These are phyloP conservation scores for Boletus pseudopeckii DNA, from an alignment of 768 basidiomycete species.

Conservation along the genomic window DNA sequence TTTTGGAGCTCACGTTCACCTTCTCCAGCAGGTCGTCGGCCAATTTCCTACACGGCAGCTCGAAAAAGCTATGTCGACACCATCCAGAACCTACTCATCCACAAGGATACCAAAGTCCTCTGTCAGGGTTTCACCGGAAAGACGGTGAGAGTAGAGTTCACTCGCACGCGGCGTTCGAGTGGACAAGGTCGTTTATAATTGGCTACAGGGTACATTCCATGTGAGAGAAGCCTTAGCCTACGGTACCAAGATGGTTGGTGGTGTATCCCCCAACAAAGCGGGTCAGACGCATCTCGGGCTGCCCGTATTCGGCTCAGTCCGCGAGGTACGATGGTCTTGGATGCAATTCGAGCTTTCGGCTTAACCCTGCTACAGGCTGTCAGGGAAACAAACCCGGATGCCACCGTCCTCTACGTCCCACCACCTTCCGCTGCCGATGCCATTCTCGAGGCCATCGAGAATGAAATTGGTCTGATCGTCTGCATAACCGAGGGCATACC, in stretches of 20 bases:
- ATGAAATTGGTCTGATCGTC: constrained; percentile 96
- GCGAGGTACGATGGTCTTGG: constrained; percentile 57
- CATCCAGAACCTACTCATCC: constrained; percentile 85
- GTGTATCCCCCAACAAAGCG: constrained; percentile 95
- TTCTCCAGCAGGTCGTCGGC: constrained; percentile 60
- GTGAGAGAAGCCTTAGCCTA: constrained; percentile 88
- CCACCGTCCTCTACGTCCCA: constrained; percentile 95
- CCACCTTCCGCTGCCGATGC: constrained; percentile 96
- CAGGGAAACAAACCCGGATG: constrained; percentile 81
- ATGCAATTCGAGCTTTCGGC: not conserved
- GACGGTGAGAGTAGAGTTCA: constrained; percentile 55
- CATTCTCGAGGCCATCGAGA: constrained; percentile 98
- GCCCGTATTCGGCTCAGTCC: constrained; percentile 89
- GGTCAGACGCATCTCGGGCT: constrained; percentile 93
- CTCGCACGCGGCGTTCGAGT: not conserved
- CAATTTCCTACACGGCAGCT: constrained; percentile 75
- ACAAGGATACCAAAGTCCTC: constrained; percentile 92
- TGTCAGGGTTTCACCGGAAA: constrained; percentile 95
- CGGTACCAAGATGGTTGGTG: constrained; percentile 97
- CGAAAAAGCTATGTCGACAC: constrained; percentile 84
- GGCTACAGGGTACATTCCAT: constrained; percentile 89
- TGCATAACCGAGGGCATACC: constrained; percentile 99
- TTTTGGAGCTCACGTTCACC: not conserved
- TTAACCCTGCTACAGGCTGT: constrained; percentile 62
- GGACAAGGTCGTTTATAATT: constrained; percentile 4